phyloP scores from a whole-genome alignment of 352 stramenopile species.

The Pythium grandisporangium region DNA sequence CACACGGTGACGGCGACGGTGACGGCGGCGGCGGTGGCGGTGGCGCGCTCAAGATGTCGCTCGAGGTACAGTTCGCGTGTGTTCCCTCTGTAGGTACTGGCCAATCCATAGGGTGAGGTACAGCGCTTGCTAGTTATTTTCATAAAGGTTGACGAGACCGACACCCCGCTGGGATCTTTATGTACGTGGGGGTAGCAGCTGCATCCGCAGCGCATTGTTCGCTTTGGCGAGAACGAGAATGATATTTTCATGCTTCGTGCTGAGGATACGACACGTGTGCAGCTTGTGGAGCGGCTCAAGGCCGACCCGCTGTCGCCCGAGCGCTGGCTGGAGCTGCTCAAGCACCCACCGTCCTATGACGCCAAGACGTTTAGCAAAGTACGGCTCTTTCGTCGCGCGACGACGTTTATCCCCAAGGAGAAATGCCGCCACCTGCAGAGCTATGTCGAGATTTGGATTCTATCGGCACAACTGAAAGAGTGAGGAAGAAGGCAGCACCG shows the following conservation, averaged over 20 bases:
- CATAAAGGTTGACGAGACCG: neutral
- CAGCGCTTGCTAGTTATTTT: no score
- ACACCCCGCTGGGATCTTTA: neutral
- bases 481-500: no score
- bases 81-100: neutral
- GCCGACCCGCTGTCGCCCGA: constrained; percentile 25
- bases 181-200: no score
- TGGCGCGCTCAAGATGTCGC: constrained; percentile 3
- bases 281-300: constrained; percentile 42
- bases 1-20: constrained; percentile 2
- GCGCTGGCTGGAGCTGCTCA: constrained; percentile 46
- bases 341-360: constrained; percentile 29
- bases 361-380: constrained; percentile 27
- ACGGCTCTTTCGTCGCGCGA: constrained; percentile 32
- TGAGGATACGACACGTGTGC: constrained; percentile 24
- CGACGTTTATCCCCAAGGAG: constrained; percentile 24
- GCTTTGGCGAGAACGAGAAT: constrained; percentile 53
- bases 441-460: constrained; percentile 58
- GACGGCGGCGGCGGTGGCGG: constrained; percentile 3
- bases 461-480: constrained; percentile 39
- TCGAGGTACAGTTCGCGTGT: neutral
- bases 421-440: constrained; percentile 15
- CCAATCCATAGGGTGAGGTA: no score
- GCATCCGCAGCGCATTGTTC: constrained; percentile 20
- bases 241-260: constrained; percentile 51